These are phyloP conservation scores for Cryphonectria japonica DNA, from an alignment of 2,329 filamentous ascomycete species.

Conservation along the genomic window DNA sequence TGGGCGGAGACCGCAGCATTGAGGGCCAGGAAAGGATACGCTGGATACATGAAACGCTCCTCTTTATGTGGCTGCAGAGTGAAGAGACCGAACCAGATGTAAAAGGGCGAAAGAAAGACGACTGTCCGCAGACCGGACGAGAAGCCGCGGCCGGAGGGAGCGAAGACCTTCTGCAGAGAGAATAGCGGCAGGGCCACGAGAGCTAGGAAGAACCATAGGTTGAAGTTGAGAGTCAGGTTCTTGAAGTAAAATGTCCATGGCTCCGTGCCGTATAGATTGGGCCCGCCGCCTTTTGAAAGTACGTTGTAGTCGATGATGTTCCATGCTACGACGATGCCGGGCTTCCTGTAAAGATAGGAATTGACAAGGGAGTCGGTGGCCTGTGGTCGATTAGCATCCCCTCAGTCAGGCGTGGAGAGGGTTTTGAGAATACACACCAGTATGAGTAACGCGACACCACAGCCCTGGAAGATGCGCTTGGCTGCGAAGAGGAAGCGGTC, in stretches of 20 bases:
- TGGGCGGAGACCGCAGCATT: constrained; percentile 87
- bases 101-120: constrained; percentile 83
- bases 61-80: constrained; percentile 94
- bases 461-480: constrained; percentile 68
- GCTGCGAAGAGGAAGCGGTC: constrained; percentile 64
- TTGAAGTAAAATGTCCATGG: constrained; percentile 96
- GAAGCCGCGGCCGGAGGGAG: constrained; percentile 63
- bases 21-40: constrained; percentile 85
- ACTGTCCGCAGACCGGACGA: constrained; percentile 75
- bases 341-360: constrained; percentile 81
- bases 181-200: constrained; percentile 76
- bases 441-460: constrained; percentile 67
- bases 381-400: constrained; percentile 49
- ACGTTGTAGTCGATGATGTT: constrained; percentile 98
- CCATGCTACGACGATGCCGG: constrained; percentile 73
- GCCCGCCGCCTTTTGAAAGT: constrained; percentile 79
- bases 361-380: constrained; percentile 72
- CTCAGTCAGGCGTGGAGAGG: background rate
- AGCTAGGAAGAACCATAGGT: constrained; percentile 87
- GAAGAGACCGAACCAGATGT: constrained; percentile 92
- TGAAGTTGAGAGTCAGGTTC: constrained; percentile 92
- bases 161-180: constrained; percentile 69
- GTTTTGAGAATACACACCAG: constrained; percentile 56
- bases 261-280: constrained; percentile 92
- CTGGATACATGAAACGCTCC: constrained; percentile 98